These are phyloP conservation scores for Eucalyptus rudis DNA, from an alignment of 345 rosid genomes.

Conservation along the genomic window DNA sequence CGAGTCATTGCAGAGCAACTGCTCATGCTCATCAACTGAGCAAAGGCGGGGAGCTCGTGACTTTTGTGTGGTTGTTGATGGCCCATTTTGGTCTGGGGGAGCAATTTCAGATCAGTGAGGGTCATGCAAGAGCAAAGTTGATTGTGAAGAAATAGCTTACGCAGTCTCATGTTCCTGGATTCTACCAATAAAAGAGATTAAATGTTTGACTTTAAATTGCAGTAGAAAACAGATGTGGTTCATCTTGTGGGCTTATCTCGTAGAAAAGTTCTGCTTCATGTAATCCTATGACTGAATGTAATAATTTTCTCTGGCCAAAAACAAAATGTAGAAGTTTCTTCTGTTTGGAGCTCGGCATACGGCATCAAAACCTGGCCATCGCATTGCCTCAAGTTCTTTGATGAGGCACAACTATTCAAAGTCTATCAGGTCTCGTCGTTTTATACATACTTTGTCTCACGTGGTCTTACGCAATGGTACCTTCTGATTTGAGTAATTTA, in stretches of 20 bases:
- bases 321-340: background rate
- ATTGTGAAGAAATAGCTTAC: constrained; percentile 18
- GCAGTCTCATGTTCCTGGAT: background rate
- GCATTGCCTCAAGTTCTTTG: background rate
- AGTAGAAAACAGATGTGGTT: background rate
- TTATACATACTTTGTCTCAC: background rate
- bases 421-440: background rate
- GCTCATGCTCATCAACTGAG: constrained; percentile 53
- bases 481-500: too few species aligned
- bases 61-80: constrained; percentile 60
- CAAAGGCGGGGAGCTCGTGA: constrained; percentile 52
- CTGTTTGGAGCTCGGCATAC: background rate
- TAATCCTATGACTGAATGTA: background rate
- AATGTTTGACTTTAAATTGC: background rate
- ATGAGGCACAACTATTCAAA: background rate
- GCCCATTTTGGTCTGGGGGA: constrained; percentile 52
- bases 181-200: background rate
- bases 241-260: background rate
- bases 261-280: background rate
- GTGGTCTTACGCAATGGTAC: background rate
- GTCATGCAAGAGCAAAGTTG: constrained; percentile 44
- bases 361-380: background rate
- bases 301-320: background rate
- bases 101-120: constrained; percentile 43
- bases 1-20: constrained; percentile 34